These are phyloP conservation scores for Prunus mira DNA, from an alignment of 306 rosid species.

Conservation along the genomic window DNA sequence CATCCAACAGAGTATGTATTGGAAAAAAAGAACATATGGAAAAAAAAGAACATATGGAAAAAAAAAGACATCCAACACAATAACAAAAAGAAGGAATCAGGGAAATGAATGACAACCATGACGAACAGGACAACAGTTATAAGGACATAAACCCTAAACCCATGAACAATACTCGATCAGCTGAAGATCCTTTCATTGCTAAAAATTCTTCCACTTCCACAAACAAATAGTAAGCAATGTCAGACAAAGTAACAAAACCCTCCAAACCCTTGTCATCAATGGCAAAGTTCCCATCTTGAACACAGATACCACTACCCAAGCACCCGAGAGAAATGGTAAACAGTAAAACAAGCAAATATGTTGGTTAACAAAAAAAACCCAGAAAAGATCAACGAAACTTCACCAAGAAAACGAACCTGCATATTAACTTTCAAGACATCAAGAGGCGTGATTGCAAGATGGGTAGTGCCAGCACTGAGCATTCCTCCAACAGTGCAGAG, in stretches of 20 bases:
- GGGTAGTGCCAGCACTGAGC: constrained; percentile 67
- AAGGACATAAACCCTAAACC: neutral
- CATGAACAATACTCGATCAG: neutral
- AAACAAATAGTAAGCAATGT: neutral
- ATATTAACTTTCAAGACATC: constrained; percentile 81
- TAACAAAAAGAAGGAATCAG: neutral
- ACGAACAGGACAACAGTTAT: neutral
- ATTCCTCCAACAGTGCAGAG: constrained; percentile 65
- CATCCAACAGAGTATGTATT: neutral
- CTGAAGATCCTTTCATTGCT: neutral
- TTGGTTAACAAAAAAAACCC: neutral
- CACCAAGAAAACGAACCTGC: constrained; percentile 44
- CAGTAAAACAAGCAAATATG: neutral
- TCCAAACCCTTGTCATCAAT: neutral
- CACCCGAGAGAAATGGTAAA: neutral
- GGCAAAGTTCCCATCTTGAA: neutral
- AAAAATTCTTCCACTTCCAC: neutral
- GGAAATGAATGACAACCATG: neutral
- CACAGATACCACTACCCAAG: neutral
- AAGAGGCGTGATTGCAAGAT: constrained; percentile 66
- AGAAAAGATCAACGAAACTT: neutral
- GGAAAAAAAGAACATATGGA: too few relatives aligned
- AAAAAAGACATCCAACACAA: neutral
- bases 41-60: too few relatives aligned
- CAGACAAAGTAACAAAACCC: constrained; percentile 2